Evolutionary conservation across 2,329 filamentous ascomycete genomes (phyloP).

Genomic region (Sclerotinia nivalis): DNA sequence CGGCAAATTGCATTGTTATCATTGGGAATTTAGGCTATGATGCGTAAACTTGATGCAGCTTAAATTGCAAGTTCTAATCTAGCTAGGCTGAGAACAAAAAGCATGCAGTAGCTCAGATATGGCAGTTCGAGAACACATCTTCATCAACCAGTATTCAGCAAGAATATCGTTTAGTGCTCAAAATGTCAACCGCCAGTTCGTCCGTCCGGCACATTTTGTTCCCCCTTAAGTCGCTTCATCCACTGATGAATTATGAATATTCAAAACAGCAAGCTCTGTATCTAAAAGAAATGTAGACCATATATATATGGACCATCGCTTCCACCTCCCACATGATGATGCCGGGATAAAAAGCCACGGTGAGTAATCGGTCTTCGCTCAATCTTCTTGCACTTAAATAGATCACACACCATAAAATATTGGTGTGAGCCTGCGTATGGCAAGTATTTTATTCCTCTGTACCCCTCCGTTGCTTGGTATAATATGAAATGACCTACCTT

Average conservation of each 20-base stretch:
- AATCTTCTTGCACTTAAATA: conserved; percentile 22
- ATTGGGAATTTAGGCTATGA: background rate
- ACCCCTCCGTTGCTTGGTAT: background rate
- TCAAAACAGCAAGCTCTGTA: background rate
- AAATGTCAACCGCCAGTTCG: background rate
- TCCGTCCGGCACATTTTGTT: background rate
- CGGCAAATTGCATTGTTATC: too few relatives aligned
- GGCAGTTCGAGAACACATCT: background rate
- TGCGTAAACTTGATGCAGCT: background rate
- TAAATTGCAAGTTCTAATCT: background rate
- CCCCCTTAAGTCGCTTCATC: background rate
- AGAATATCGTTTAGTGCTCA: background rate
- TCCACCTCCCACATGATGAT: conserved; percentile 19
- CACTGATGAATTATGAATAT: too few relatives aligned
- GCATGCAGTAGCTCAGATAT: background rate
- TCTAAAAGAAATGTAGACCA: conserved; percentile 4
- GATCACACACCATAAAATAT: conserved; percentile 21
- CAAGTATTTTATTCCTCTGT: background rate
- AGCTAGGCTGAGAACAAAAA: too few relatives aligned
- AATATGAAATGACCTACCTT: background rate
- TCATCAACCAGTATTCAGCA: background rate
- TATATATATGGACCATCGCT: conserved; percentile 21
- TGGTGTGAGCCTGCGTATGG: conserved; percentile 22
- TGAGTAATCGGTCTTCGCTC: conserved; percentile 17
- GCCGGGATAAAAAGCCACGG: conserved; percentile 18